Evolutionary conservation across 1,284 basidiomycete genomes (phyloP).

Genomic region (Garcileccinum viscosum): DNA sequence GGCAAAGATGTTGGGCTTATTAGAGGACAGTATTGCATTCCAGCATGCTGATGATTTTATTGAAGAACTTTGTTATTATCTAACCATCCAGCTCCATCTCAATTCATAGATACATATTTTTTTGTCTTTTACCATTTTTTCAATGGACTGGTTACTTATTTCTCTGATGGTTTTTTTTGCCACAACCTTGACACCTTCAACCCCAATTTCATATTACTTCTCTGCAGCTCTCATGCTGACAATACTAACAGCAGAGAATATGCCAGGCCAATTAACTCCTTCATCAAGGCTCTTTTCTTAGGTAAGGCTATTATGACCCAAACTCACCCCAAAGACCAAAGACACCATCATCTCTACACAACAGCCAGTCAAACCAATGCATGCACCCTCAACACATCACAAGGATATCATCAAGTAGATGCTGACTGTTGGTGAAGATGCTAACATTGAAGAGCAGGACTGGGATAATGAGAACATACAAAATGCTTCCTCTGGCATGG

Average conservation of each 20-base stretch:
- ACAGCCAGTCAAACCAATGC: constrained; percentile 91
- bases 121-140: no score
- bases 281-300: constrained; percentile 43
- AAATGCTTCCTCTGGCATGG: constrained; percentile 45
- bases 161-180: neutral
- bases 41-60: no score
- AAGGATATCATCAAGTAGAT: constrained; percentile 75
- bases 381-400: constrained; percentile 85
- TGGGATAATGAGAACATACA: constrained; percentile 50
- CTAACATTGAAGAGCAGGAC: neutral
- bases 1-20: no score
- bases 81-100: no score
- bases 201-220: neutral
- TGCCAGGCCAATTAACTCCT: neutral
- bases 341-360: constrained; percentile 53
- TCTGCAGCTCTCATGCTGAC: neutral
- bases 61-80: no score
- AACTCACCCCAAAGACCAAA: neutral
- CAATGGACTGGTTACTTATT: neutral
- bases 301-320: neutral
- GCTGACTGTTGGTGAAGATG: constrained; percentile 62
- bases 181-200: neutral
- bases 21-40: no score
- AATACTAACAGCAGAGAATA: neutral
- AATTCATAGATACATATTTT: no score